Evolutionary conservation across 768 basidiomycete genomes (phyloP), one percentile per base, ranked within the genome.

Genomic region (Boletus vermiculosoides): DNA sequence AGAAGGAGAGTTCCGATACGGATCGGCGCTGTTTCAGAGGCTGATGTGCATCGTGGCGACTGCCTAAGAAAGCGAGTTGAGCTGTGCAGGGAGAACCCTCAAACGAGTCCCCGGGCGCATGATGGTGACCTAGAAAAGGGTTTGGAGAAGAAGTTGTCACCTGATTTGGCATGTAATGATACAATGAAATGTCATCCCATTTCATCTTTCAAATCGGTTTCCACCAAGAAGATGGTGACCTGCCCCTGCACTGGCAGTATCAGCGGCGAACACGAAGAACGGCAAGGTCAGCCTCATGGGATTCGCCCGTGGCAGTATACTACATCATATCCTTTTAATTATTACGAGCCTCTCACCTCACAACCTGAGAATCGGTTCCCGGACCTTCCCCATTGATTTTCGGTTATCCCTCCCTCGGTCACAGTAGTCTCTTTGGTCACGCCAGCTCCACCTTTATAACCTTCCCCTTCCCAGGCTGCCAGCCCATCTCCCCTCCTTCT

Each of bases 271-370:
- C 47, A 54, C 33, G 20, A 60, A 42, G 36, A 36, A 42, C 39
- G 45, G 23, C 42, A 0, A 44, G 13, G 53, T 55, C 63, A 64
- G 56, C 63, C 64, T 66, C 64, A 64, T 58, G 58, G 52, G 56
- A 60, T 63, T 56, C 64, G 50, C 56, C 52, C 28, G 25, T 8
- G 5, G 5, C 28, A 31, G 11, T 31, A 12, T n/a, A n/a, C n/a
- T n/a, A n/a, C n/a, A n/a, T n/a, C 10, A 28, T 30, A 31, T 31
- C 11, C 3, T 3, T 0, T 55, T 45, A 30, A 54, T 48, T 50
- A 44, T 51, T 60, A 30, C 20, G 39, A 12, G 31, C 31, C 23
- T 28, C 39, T 28, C 39, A 13, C 48, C 31, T 50, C 47, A 31
- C 41, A 5, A 47, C 48, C 56, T 22, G 39, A 50, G 45, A 45